Evolutionary conservation across 2,329 filamentous ascomycete species (phyloP), one percentile per base, ranked within the genome.

Genomic region (Rhytidhysteron rufulum): DNA sequence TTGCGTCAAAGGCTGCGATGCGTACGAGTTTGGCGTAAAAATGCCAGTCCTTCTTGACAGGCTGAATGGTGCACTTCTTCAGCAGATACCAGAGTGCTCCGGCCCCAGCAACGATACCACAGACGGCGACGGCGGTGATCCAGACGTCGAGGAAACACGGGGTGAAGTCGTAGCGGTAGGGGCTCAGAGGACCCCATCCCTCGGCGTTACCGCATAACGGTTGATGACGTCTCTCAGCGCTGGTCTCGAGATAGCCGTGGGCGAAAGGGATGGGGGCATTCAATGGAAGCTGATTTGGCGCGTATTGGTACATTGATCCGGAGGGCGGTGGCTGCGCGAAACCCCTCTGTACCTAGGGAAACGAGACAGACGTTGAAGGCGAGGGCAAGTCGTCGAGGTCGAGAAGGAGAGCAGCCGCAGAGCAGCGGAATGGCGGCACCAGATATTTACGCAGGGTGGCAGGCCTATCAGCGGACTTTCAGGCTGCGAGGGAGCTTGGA

Each of bases 81-180:
- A 89, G 64, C 38, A 97, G 73, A 72, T 87, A 87, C 80, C 84
- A 91, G 31, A 95, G 70, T 21, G 91, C 88, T 33, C 82, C 75
- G 6, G 82, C 75, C 42, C 93, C 93, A 48, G 84, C 77, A 18
- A 96, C 40, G 18, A 96, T 73, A 13, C 91, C 90, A 70, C 85
- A 94, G 11, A 75, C 75, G 7, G 88, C 87, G 20, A 95, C 86
- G 2, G 77, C 70, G 24, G 86, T 80, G 43, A 97, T 80, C 80
- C 88, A 90, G 17, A 95, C 80, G 63, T 98, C 94, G 56, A 97
- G 82, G 62, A 98, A 98, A 72, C 93, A 98, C 30, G 93, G 91
- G 13, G 93, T 97, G 58, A 98, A 89, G 70, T 98, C 93, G 67
- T 88, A 96, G 64, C 91, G 79, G 51, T 82, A 75, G 25, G 83